Percentiles rank a stretch among this genome's conserved stretches.
Evolutionary conservation across 352 stramenopile species (phyloP).

Genomic region (Pythium dissotocum): DNA sequence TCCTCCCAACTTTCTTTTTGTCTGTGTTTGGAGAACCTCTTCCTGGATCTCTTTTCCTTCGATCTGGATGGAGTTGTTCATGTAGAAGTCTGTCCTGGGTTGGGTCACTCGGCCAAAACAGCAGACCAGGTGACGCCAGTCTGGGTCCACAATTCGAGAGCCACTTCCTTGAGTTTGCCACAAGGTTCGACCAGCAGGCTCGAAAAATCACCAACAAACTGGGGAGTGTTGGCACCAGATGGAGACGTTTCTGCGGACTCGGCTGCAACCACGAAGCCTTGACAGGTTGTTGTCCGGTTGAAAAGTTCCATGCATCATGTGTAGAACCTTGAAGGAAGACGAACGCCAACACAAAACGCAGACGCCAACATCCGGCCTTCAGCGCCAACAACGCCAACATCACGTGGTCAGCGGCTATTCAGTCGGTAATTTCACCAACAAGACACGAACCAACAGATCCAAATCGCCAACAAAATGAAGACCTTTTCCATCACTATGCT

Average conservation of each 20-base stretch:
- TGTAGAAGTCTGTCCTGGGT: not conserved
- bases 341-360: not conserved
- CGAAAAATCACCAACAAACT: conserved; percentile 11
- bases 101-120: not conserved
- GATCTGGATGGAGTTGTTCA: not conserved
- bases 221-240: conserved; percentile 5
- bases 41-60: not conserved
- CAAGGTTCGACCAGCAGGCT: conserved; percentile 15
- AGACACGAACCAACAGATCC: not conserved
- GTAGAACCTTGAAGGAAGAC: conserved; percentile 1
- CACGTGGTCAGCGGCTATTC: not conserved
- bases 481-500: conserved; percentile 13
- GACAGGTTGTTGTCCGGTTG: conserved; percentile 1
- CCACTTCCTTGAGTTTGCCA: not conserved
- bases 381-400: not conserved
- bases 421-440: conserved; percentile 5
- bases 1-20: not conserved
- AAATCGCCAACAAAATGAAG: conserved; percentile 24
- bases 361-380: not conserved
- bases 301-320: conserved; percentile 1
- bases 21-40: not conserved
- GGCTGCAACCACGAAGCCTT: not conserved
- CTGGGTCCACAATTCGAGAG: not conserved
- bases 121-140: not conserved
- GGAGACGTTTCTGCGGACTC: conserved; percentile 1